Evolutionary conservation across 352 stramenopile genomes (phyloP).

Genomic region (Globisporangium cylindrosporum): DNA sequence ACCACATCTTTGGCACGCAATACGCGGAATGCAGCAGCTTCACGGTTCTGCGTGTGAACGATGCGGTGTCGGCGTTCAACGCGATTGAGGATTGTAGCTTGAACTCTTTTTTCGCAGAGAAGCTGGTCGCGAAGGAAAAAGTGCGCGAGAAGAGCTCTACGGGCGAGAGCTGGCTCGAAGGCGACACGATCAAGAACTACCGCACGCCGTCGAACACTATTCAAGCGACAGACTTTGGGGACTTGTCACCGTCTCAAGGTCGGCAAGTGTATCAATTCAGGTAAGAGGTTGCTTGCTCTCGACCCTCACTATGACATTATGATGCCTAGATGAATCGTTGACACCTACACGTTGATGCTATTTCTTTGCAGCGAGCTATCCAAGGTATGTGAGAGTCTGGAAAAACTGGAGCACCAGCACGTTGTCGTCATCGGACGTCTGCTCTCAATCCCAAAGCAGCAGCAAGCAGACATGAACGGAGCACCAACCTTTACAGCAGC

Average conservation of each 20-base stretch:
- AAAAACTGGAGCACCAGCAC: constrained; percentile 1
- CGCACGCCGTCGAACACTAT: neutral
- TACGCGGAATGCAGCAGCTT: constrained; percentile 44
- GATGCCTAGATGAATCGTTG: neutral
- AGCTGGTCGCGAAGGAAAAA: constrained; percentile 4
- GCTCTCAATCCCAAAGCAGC: neutral
- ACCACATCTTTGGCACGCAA: constrained; percentile 20
- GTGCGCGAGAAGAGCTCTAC: neutral
- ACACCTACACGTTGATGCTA: neutral
- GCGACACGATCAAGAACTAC: constrained; percentile 9
- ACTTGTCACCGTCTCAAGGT: constrained; percentile 4
- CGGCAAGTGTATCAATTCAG: constrained; percentile 28
- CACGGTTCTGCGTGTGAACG: constrained; percentile 37
- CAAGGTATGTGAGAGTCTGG: neutral
- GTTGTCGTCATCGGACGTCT: constrained; percentile 5
- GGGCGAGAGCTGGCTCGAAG: constrained; percentile 14
- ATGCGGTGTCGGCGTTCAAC: constrained; percentile 31
- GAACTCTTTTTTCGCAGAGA: constrained; percentile 35
- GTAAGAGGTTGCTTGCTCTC: constrained; percentile 4
- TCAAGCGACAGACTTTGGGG: neutral
- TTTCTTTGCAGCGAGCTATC: constrained; percentile 7
- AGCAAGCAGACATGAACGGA: neutral
- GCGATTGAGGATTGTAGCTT: constrained; percentile 35
- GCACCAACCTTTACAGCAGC: neutral
- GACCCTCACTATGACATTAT: neutral